Evolutionary conservation across 2,329 filamentous ascomycete species (phyloP).

Genomic region (Septoria petroselini): DNA sequence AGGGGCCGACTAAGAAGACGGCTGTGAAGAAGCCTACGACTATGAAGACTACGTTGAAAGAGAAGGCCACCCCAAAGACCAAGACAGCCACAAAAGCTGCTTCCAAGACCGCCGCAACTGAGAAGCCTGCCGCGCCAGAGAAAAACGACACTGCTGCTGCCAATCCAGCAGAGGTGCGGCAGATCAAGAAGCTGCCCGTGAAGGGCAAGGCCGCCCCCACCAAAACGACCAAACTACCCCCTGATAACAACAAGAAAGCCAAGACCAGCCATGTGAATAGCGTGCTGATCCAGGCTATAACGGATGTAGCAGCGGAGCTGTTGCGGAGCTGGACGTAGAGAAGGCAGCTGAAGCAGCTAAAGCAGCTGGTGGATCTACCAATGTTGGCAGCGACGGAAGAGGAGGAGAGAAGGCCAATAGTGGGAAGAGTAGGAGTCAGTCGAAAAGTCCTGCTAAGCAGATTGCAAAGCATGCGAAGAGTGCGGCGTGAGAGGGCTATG

Average conservation of each 20-base stretch:
- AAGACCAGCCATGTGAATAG: no score
- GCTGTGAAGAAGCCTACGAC: background rate
- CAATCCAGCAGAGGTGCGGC: background rate
- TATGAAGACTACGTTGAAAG: background rate
- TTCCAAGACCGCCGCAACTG: background rate
- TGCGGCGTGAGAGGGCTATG: no score
- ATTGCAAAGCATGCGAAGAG: background rate
- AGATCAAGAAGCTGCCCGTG: no score
- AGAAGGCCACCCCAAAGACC: background rate
- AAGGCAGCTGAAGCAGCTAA: no score
- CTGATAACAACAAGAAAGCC: no score
- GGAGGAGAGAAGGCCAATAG: background rate
- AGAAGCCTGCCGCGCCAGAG: background rate
- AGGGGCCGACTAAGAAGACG: background rate
- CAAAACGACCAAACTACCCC: no score
- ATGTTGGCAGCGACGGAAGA: no score
- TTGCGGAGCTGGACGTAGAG: no score
- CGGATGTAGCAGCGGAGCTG: no score
- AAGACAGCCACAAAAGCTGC: background rate
- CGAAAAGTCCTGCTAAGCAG: constrained; percentile 1
- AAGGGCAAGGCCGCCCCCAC: no score
- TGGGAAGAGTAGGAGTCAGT: background rate
- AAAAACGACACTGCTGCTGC: background rate
- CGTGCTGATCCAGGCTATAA: no score
- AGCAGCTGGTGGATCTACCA: no score